Base-by-base conservation (phyloP, 2,329 filamentous ascomycete species). In the Magnaporthiopsis incrustans region DNA sequence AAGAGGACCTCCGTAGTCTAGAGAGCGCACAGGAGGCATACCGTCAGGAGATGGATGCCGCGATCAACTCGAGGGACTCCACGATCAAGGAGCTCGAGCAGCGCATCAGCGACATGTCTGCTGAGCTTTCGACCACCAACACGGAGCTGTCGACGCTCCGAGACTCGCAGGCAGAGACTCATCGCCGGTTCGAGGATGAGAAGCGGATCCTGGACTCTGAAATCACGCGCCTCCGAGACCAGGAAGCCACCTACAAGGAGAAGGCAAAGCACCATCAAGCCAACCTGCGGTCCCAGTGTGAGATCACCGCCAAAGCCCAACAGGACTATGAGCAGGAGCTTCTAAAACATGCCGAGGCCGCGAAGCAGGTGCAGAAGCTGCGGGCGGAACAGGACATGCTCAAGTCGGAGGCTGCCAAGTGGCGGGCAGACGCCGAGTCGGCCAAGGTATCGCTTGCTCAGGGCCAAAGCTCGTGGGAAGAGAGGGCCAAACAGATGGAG, bases 301-400 rank as follows among this genome's bases (percentile, higher is more conserved):
- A 96, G 59, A 98, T 99, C 71, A 92, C 95, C 2, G 88, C 92
- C 63, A 90, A 92, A 74, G 92, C 95, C 4, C 95, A 99, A 73
- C 89, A 96, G 72, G 93, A 95, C 69, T 99, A 99, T 73, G 96
- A 99, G 75, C 88, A 88, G 67, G 95, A 99, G 74, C 83, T 99
- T 14, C 85, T 97, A 71, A 97, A 95, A 78, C 95, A 99, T 76
- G 94, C 93, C 1, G 92, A 97, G 68, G 95, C 94, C n/a, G 91
- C 94, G 15, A 93, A 92, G 76, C 85, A 86, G 50, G 81, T 97
- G 18, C 92, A 96, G 69, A 82, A 82, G 63, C 81, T 97, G 61
- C 90, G 95, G 62, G 81, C 82, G 4, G 92, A 98, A 68, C 85
- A 90, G 75, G 95, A 96, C 71, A 81, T 91, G 69, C 77, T 98